Percentiles rank a stretch among this genome's conserved stretches.
Evolutionary conservation across 768 basidiomycete genomes (phyloP).

Genomic region (Mycena crocata): DNA sequence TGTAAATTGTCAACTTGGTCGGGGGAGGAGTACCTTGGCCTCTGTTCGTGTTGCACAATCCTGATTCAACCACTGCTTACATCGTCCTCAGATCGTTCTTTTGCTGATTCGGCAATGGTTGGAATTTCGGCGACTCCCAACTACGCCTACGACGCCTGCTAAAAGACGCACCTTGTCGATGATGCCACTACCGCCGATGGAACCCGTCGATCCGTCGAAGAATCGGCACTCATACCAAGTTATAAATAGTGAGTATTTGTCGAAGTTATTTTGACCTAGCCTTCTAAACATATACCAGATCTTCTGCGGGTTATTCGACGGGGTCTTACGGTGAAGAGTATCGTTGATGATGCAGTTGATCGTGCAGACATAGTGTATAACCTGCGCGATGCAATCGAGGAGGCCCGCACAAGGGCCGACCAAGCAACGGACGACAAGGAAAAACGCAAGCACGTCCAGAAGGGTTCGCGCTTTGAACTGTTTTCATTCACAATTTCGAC

Average conservation of each 20-base stretch:
- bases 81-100: constrained; percentile 70
- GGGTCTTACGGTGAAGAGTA: constrained; percentile 86
- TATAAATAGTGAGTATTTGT: constrained; percentile 79
- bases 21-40: constrained; percentile 92
- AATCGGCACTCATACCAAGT: constrained; percentile 81
- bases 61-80: background rate
- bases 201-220: constrained; percentile 43
- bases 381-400: constrained; percentile 90
- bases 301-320: constrained; percentile 87
- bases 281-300: constrained; percentile 55
- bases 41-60: constrained; percentile 62
- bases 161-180: constrained; percentile 58
- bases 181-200: constrained; percentile 51
- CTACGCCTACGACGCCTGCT: constrained; percentile 51
- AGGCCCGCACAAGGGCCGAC: constrained; percentile 80
- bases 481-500: constrained; percentile 11
- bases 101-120: constrained; percentile 90
- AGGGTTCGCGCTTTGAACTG: constrained; percentile 62
- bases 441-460: constrained; percentile 73
- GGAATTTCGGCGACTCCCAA: constrained; percentile 52
- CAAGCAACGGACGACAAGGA: constrained; percentile 79
- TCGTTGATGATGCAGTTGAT: constrained; percentile 90
- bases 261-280: background rate
- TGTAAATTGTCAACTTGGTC: constrained; percentile 94
- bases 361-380: constrained; percentile 87